Percentiles rank a stretch among this genome's conserved stretches.
These are phyloP conservation scores for Phytopythium oedochilum DNA, from an alignment of 352 stramenopile species.

Conservation along the genomic window DNA sequence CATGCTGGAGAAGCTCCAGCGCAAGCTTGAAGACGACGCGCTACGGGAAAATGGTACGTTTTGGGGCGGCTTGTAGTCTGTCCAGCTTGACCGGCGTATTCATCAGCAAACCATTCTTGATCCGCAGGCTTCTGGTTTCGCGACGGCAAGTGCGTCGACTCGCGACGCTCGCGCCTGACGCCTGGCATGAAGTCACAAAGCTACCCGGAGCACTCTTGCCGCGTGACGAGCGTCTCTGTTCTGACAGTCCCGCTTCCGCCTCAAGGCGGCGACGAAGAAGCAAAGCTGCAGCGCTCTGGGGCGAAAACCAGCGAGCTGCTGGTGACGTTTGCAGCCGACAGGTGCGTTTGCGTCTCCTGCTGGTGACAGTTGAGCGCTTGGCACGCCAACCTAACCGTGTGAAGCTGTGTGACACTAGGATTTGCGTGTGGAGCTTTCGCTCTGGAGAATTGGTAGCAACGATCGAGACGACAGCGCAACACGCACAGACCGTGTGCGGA, in stretches of 20 bases:
- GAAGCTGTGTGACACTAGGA: constrained; percentile 9
- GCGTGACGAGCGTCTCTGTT: constrained; percentile 17
- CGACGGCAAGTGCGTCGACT: constrained; percentile 35
- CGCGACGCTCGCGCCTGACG: constrained; percentile 33
- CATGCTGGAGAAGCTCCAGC: constrained; percentile 55
- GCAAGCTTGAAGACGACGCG: constrained; percentile 58
- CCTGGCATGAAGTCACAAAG: constrained; percentile 47
- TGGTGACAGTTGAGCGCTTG: not conserved
- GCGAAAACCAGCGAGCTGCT: constrained; percentile 6
- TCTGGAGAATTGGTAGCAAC: constrained; percentile 18
- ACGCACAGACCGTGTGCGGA: constrained; percentile 28
- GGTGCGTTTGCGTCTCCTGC: constrained; percentile 11
- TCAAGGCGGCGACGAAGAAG: not conserved
- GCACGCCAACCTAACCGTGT: not conserved
- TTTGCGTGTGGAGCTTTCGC: constrained; percentile 42
- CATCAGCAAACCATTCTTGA: too few relatives aligned
- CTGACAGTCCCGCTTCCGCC: not conserved
- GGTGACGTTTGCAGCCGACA: constrained; percentile 47
- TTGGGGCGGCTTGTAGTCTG: not conserved
- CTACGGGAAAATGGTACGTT: constrained; percentile 47
- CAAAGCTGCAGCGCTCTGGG: not conserved
- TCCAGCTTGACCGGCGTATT: too few relatives aligned
- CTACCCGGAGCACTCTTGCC: constrained; percentile 27
- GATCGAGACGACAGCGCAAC: constrained; percentile 19
- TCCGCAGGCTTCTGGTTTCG: constrained; percentile 49